Percentiles rank a stretch among this genome's conserved stretches.
These are phyloP conservation scores for Lagenidium giganteum DNA, from an alignment of 352 stramenopile genomes.

Conservation along the genomic window DNA sequence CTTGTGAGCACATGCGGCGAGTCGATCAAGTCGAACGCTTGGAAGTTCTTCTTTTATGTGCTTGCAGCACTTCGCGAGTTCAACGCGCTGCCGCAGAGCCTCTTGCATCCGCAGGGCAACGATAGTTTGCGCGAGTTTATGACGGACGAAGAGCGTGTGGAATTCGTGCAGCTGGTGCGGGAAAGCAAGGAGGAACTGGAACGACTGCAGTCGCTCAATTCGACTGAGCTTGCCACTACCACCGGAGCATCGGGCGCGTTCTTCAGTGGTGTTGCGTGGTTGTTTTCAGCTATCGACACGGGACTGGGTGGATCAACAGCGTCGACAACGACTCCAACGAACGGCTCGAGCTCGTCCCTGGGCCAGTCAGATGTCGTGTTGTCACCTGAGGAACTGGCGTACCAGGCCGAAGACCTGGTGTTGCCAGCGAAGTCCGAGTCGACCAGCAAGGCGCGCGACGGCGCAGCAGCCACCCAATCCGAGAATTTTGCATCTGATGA, in stretches of 20 bases:
- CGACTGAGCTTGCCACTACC: slow-evolving; percentile 21
- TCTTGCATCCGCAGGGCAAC: slow-evolving; percentile 22
- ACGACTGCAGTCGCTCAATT: slow-evolving; percentile 32
- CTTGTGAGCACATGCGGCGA: slow-evolving; percentile 53
- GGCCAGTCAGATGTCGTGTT: slow-evolving; percentile 24
- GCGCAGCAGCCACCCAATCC: too few species aligned
- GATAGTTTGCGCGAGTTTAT: slow-evolving; percentile 31
- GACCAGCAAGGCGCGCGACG: too few species aligned
- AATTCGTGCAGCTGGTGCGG: slow-evolving; percentile 55
- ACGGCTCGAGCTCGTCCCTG: slow-evolving; percentile 18
- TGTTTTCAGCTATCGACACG: slow-evolving; percentile 62
- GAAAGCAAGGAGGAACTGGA: slow-evolving; percentile 54
- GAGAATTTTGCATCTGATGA: too few species aligned
- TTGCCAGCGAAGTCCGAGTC: too few species aligned
- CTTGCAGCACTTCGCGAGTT: slow-evolving; percentile 61
- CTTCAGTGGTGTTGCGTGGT: slow-evolving; percentile 70
- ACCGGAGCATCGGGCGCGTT: slow-evolving; percentile 30
- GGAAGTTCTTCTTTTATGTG: slow-evolving; percentile 62
- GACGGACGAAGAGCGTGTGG: slow-evolving; percentile 35
- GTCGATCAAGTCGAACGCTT: slow-evolving; percentile 43
- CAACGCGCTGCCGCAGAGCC: slow-evolving; percentile 38
- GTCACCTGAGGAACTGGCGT: slow-evolving; percentile 35
- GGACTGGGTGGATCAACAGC: slow-evolving; percentile 21
- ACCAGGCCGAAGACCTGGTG: slow-evolving; percentile 44
- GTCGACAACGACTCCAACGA: too few species aligned